Percentiles rank a stretch among this genome's conserved stretches.
Conservation (phyloP, 1,284 basidiomycete genomes). For the Cryptococcus sp. region DNA sequence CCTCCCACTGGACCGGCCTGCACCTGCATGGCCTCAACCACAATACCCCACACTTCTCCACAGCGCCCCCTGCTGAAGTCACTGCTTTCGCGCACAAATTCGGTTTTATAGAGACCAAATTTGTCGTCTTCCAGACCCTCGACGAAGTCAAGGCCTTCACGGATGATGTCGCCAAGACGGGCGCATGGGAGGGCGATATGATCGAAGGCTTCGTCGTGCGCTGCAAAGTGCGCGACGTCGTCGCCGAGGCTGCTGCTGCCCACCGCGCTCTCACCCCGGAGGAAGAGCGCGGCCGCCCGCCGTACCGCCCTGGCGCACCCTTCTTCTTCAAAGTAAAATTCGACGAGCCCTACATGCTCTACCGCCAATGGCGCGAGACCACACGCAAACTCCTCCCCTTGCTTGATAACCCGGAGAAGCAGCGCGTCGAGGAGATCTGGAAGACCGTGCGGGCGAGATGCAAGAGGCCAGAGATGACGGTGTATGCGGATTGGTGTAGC, state of each 20-base stretch:
- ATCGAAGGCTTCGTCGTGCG: slow-evolving; percentile 97
- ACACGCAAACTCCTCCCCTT: slow-evolving; percentile 69
- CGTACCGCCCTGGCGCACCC: slow-evolving; percentile 71
- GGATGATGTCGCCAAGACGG: slow-evolving; percentile 62
- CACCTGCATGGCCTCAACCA: slow-evolving; percentile 90
- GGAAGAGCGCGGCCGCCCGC: slow-evolving; percentile 50
- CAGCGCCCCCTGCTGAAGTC: slow-evolving; percentile 65
- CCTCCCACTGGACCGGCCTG: slow-evolving; percentile 77
- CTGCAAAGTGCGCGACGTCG: slow-evolving; percentile 57
- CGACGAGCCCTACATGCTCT: slow-evolving; percentile 98
- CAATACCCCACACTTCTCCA: slow-evolving; percentile 68
- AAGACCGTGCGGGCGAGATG: slow-evolving; percentile 37
- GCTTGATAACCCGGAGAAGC: slow-evolving; percentile 10
- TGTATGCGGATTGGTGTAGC: slow-evolving; percentile 51
- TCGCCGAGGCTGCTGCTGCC: slow-evolving; percentile 4
- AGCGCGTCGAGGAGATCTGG: slow-evolving; percentile 31
- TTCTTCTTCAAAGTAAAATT: slow-evolving; percentile 99
- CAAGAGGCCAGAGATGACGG: slow-evolving; percentile 47
- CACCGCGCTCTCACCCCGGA: not conserved
- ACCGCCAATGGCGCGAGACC: slow-evolving; percentile 94
- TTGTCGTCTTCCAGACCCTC: slow-evolving; percentile 61
- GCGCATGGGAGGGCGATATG: slow-evolving; percentile 77
- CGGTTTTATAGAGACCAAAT: slow-evolving; percentile 84
- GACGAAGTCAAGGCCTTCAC: slow-evolving; percentile 71
- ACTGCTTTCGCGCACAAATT: slow-evolving; percentile 80